phyloP scores from a whole-genome alignment of 192 early-diverging fungal genomes.

The Linnemannia elongata region DNA sequence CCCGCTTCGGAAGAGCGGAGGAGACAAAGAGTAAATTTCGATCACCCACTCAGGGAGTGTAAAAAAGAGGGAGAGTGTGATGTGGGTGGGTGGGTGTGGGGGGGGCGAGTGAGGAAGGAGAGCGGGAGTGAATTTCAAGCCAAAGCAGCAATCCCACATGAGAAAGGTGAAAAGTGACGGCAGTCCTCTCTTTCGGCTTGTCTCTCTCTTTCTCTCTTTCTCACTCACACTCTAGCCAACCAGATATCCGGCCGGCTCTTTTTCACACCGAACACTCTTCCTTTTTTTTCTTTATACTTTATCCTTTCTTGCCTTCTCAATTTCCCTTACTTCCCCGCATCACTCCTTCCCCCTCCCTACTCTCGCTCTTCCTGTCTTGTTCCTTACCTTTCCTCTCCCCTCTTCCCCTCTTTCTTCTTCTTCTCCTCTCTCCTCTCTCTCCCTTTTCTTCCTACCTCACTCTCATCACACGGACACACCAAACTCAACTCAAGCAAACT shows the following conservation, averaged over 20 bases:
- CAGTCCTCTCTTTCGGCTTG: neutral
- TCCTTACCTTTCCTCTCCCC: neutral
- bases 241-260: neutral
- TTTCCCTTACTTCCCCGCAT: neutral
- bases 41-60: neutral
- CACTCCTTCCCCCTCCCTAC: neutral
- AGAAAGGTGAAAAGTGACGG: conserved; percentile 4
- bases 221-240: neutral
- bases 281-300: neutral
- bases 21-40: neutral
- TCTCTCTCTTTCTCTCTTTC: neutral
- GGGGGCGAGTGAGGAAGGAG: neutral
- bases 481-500: too few relatives aligned
- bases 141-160: neutral
- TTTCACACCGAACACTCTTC: neutral
- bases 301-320: neutral
- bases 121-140: neutral
- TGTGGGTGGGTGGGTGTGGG: neutral
- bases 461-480: too few relatives aligned
- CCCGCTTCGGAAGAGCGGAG: conserved; percentile 5
- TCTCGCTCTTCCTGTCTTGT: neutral
- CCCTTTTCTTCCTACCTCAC: too few relatives aligned
- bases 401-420: neutral
- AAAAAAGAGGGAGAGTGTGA: neutral
- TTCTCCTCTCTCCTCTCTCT: too few relatives aligned